Percentiles rank a stretch among this genome's conserved stretches.
Conservation (phyloP, 768 basidiomycete species). For the Arthromyces matolae region DNA sequence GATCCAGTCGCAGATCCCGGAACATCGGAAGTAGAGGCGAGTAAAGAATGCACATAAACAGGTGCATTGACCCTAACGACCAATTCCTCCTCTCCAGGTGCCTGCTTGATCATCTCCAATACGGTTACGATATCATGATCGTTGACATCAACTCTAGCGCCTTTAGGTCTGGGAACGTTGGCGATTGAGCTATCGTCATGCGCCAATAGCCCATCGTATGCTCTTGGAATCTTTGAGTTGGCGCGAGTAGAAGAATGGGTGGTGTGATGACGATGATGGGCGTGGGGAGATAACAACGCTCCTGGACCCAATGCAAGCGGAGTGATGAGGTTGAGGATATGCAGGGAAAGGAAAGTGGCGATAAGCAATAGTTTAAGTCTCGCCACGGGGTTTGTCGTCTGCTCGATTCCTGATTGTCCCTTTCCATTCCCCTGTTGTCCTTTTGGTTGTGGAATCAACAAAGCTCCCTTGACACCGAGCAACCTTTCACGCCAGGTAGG, state of each 20-base stretch:
- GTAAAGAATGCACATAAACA: conserved; percentile 50
- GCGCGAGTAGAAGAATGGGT: too few species aligned
- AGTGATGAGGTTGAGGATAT: conserved; percentile 89
- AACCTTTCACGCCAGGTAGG: conserved; percentile 12
- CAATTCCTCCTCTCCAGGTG: conserved; percentile 32
- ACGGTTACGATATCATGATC: conserved; percentile 55
- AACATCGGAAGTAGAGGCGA: too few species aligned
- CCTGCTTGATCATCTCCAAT: conserved; percentile 28
- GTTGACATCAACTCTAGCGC: conserved; percentile 60
- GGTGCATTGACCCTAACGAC: conserved; percentile 64
- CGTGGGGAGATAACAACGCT: not conserved
- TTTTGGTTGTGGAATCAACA: conserved; percentile 13
- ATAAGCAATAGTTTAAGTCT: conserved; percentile 89
- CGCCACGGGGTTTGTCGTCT: conserved; percentile 72
- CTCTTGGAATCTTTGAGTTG: too few species aligned
- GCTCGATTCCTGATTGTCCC: conserved; percentile 27
- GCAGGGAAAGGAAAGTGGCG: conserved; percentile 85
- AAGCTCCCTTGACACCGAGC: conserved; percentile 30
- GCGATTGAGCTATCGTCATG: too few species aligned
- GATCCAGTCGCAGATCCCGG: too few species aligned
- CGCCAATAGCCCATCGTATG: conserved; percentile 55
- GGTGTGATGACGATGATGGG: conserved; percentile 47
- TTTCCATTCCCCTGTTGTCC: conserved; percentile 13
- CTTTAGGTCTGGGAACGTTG: too few species aligned
- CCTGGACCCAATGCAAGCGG: conserved; percentile 74